Evolutionary conservation across 2,329 filamentous ascomycete species (phyloP), one percentile per base, ranked within the genome.

Genomic region (Fusarium hainanense): DNA sequence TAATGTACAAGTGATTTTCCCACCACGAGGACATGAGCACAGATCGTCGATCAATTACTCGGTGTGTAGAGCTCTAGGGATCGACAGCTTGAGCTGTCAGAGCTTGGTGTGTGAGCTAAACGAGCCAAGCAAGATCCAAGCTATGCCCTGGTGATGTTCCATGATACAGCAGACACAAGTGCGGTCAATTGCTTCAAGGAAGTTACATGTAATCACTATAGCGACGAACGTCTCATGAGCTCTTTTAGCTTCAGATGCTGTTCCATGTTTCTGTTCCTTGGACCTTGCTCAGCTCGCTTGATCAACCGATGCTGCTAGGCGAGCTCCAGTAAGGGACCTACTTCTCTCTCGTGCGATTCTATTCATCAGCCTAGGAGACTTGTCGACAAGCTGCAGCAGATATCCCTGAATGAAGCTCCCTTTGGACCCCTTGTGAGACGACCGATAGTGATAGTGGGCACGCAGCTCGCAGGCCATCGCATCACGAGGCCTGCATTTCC

Each of bases 401-500:
- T 49, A 64, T 69, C 67, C 66, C 54, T 70, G 60, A 55, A 49
- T 28, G 44, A 30, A 61, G 32, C 56, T 28, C 34, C 32, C n/a
- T 21, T 49, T 21, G n/a, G n/a, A 44, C 63, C 54, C 68, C 54
- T 68, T 60, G 63, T 44, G 51, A 67, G 63, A 54, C 62, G 50
- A 27, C 44, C 47, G 37, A 46, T 49, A 65, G 63, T 54, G 46
- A 50, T 52, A 68, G 68, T 68, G 63, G 68, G 51, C 54, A 52
- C 41, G 32, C 41, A 52, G 49, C 49, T 52, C 46, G 66, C 56
- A 69, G 67, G 40, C 62, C 54, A 71, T 57, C 23, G 55, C 68
- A 71, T 70, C 68, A 70, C 68, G 63, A 65, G 68, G 68, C 68
- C 60, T 71, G 63, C 68, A 71, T 70, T 65, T 69, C 42, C 68